Evolutionary conservation across 345 rosid genomes (phyloP), one percentile per base, ranked within the genome.

Genomic region (Lumnitzera littorea): DNA sequence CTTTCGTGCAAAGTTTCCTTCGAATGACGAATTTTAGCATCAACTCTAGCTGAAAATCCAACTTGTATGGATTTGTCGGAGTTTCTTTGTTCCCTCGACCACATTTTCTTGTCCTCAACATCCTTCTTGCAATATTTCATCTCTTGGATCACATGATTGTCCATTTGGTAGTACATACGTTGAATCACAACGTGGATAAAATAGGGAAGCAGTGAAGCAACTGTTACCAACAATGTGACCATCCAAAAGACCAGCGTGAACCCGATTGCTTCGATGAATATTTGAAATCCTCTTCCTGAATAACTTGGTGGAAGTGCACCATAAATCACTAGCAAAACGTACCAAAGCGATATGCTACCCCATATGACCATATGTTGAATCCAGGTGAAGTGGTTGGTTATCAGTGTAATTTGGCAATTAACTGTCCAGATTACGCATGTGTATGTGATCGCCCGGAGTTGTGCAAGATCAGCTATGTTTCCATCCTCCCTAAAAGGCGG

Each of bases 361-460:
- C 94, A 82, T 58, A 89, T 78, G 74, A 75, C 68, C 16, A 84
- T 67, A 46, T 84, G 94, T 43, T 84, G 88, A 66, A 86, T 86
- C 96, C 89, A 89, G 2, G 85, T 86, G 82, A 84, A 89, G 68
- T 89, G 86, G 67, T 73, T 84, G 74, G 78, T 83, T 0, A 74
- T 73, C 23, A 90, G 74, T 11, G 88, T 90, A 0, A 87, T 90
- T 60, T 87, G 91, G 62, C 80, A 83, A 14, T 87, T 90, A 11
- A 85, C 88, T 0, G 83, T 73, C 84, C 87, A 83, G 15, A 90
- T 74, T 25, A 87, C 63, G 72, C 85, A 80, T 12, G 95, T 80
- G 74, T 65, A 82, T 63, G 74, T 80, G 12, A 74, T 63, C 15
- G 88, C 76, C 15, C 91, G 88, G 2, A 82, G 71, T 4, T 69